phyloP scores from a whole-genome alignment of 495 filamentous ascomycete genomes.

The Pseudomonodictys pantanalensis region DNA sequence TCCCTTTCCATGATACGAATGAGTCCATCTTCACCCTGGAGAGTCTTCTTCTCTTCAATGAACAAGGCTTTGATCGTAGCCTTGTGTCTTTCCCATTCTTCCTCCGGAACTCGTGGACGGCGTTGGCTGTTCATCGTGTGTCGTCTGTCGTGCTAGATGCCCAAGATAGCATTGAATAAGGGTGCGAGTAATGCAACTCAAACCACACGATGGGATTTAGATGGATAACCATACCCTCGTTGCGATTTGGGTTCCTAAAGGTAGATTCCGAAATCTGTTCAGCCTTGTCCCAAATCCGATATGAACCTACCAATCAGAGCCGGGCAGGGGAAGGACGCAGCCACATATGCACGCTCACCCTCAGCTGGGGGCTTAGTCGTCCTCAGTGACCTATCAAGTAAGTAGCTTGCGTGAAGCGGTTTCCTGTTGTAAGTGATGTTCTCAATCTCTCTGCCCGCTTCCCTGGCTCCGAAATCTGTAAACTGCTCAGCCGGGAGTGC shows the following conservation, averaged over 20 bases:
- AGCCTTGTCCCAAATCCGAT: not conserved
- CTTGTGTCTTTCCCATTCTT: not conserved
- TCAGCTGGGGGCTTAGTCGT: not conserved
- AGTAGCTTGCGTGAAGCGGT: not conserved
- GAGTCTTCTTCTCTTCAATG: not conserved
- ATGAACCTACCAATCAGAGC: not conserved
- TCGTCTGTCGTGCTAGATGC: no score
- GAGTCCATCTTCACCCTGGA: not conserved
- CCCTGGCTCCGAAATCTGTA: not conserved
- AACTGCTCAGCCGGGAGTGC: not conserved
- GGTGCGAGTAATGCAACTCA: not conserved
- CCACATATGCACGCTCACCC: not conserved
- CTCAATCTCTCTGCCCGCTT: not conserved
- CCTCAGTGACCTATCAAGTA: not conserved
- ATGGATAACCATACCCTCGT: not conserved
- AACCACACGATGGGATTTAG: not conserved
- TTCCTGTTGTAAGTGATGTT: not conserved
- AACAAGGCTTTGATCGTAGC: not conserved
- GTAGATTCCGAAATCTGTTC: constrained; percentile 1
- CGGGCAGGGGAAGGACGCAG: not conserved
- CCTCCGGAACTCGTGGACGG: not conserved
- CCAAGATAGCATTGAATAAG: not conserved
- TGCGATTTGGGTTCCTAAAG: not conserved
- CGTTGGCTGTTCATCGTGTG: constrained; percentile 3
- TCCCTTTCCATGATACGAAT: not conserved